A percentile compares a stretch with the other conserved stretches of the same genome.
Evolutionary conservation across 2,329 filamentous ascomycete species (phyloP).

Genomic region (Cyphellophora attinorum): DNA sequence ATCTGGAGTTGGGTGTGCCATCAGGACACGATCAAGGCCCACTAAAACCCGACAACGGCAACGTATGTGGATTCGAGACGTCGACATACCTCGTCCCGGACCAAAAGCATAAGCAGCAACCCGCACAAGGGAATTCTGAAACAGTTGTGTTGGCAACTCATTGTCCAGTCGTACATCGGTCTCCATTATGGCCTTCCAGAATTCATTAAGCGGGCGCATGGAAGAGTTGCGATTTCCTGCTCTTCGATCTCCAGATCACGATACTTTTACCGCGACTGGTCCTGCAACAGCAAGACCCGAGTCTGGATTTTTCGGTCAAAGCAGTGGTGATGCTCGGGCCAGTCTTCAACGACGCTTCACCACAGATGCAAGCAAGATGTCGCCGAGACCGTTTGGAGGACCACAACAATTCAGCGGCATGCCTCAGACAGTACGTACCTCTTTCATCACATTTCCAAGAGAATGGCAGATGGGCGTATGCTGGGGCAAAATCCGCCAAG

Average conservation of each 20-base stretch:
- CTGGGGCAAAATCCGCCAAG: not conserved
- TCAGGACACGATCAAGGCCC: too few relatives aligned
- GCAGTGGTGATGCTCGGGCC: constrained; percentile 58
- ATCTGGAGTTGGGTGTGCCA: too few relatives aligned
- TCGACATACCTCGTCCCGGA: too few relatives aligned
- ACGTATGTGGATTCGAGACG: too few relatives aligned
- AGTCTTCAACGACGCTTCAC: constrained; percentile 87
- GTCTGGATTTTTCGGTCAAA: constrained; percentile 49
- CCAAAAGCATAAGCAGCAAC: too few relatives aligned
- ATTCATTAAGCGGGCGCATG: constrained; percentile 56
- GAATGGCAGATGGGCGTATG: not conserved
- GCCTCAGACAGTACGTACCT: constrained; percentile 18
- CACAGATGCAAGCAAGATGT: constrained; percentile 76
- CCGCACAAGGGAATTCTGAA: too few relatives aligned
- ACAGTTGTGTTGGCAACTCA: too few relatives aligned
- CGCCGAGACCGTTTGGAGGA: constrained; percentile 33
- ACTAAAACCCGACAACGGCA: too few relatives aligned
- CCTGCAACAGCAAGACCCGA: constrained; percentile 63
- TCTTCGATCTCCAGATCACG: constrained; percentile 68
- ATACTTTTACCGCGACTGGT: constrained; percentile 57
- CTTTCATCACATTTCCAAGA: not conserved
- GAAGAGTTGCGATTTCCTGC: constrained; percentile 71
- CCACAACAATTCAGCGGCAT: constrained; percentile 19
- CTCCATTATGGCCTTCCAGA: constrained; percentile 54
- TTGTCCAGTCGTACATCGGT: too few relatives aligned